Evolutionary conservation across 148 eudicot genomes (phyloP), one percentile per base, ranked within the genome.

Genomic region (Pouteria glomerata): DNA sequence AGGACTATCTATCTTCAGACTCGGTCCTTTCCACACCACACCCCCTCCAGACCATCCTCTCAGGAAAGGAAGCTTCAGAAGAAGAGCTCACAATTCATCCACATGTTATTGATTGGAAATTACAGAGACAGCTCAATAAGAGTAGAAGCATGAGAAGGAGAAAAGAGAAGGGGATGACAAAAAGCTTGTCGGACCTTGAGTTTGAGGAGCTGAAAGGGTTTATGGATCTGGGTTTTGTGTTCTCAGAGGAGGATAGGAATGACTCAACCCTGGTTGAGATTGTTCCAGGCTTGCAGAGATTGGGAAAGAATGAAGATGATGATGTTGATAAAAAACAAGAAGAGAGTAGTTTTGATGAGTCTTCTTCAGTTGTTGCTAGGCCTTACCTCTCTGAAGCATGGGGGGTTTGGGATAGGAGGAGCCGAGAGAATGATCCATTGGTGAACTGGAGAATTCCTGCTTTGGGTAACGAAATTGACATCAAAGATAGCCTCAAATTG

Each of bases 151-250:
- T 12, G 41, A 39, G 29, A 24, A 63, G 47, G 18, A 37, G 66
- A 63, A 35, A 35, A 13, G 72, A 84, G 62, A 77, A 66, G 57
- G 76, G 79, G 6, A 42, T 53, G 2, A 80, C 14, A 47, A 85
- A 80, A 72, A 85, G 88, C 60, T 74, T 85, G 5, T 72, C 88
- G 3, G 85, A 85, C 67, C 83, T 82, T 56, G 88, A 85, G 37
- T 85, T 79, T 50, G 65, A 79, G 58, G 88, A 85, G 62, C 64
- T 85, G 1, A 85, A 82, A 77, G 88, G 85, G 76, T 85, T 85
- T 58, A 82, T 82, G 79, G 88, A 85, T 71, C 57, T 85, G 61
- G 88, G 88, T 19, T 85, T 85, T 75, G 83, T 82, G 61, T 85
- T 85, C 61, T 77, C 81, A 0, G 82, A 82, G 57, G 83, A 82